Percentiles rank a stretch among this genome's conserved stretches.
Conservation (phyloP, 2,329 filamentous ascomycete genomes). For the Fusarium albidum region DNA sequence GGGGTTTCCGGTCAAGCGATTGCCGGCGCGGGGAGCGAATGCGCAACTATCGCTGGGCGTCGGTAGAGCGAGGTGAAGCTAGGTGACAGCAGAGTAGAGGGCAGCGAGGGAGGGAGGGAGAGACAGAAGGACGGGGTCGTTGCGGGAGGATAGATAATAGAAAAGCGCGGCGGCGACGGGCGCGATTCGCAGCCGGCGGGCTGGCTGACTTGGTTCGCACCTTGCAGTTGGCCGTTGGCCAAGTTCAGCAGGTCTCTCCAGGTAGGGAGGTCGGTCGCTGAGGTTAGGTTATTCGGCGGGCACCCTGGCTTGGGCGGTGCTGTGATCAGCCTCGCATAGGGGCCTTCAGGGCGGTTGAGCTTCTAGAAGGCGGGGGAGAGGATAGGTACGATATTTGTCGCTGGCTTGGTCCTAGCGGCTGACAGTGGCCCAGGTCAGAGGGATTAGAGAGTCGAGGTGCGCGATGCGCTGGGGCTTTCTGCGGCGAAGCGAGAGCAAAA, state of each 20-base stretch:
- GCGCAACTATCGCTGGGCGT: conserved; percentile 14
- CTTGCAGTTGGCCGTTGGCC: conserved; percentile 3
- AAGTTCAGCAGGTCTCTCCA: background rate
- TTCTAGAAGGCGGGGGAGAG: conserved; percentile 40
- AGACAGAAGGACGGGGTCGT: conserved; percentile 3
- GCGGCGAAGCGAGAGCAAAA: background rate
- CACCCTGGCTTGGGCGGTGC: conserved; percentile 36
- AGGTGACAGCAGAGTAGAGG: conserved; percentile 10
- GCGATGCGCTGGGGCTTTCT: background rate
- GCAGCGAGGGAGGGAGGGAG: conserved; percentile 4
- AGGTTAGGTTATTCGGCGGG: conserved; percentile 30
- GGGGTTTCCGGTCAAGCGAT: conserved; percentile 18
- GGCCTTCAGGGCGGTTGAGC: conserved; percentile 29
- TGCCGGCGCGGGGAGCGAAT: conserved; percentile 19
- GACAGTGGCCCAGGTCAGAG: conserved; percentile 26
- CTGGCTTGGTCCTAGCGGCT: conserved; percentile 20
- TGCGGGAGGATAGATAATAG: conserved; percentile 2
- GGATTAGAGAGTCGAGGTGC: background rate
- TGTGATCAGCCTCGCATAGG: conserved; percentile 43
- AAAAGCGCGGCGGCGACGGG: conserved; percentile 8
- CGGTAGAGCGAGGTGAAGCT: background rate
- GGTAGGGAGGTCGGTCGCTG: conserved; percentile 20
- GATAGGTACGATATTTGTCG: conserved; percentile 29
- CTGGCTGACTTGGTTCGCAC: conserved; percentile 17
- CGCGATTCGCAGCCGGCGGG: conserved; percentile 12